Conservation (phyloP, 805 yeast genomes). For the Lachancea kluyveri region DNA sequence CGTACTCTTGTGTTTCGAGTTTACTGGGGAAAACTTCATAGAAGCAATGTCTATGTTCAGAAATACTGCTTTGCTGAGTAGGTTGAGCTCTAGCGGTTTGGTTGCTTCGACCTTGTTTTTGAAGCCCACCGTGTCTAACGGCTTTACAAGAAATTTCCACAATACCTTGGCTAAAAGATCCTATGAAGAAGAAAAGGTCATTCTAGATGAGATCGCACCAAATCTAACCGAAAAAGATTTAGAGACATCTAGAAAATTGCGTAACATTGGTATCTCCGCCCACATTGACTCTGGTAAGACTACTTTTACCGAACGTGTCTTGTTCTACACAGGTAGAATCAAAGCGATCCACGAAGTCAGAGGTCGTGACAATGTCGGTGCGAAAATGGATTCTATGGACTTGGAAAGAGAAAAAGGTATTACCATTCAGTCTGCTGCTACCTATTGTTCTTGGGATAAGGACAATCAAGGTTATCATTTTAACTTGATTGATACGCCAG, state of each 20-base stretch:
- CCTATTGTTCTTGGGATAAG: slow-evolving; percentile 94
- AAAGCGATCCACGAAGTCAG: slow-evolving; percentile 95
- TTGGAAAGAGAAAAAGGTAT: slow-evolving; percentile 97
- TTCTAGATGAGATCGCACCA: slow-evolving; percentile 51
- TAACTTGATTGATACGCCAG: slow-evolving; percentile 96
- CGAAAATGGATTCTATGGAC: slow-evolving; percentile 99
- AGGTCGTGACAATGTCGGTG: slow-evolving; percentile 97
- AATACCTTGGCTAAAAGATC: slow-evolving; percentile 29
- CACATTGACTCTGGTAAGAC: slow-evolving; percentile 98
- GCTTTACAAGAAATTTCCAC: slow-evolving; percentile 34
- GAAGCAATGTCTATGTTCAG: too few relatives aligned
- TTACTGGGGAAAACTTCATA: too few relatives aligned
- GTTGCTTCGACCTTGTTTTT: too few relatives aligned
- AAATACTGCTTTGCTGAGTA: too few relatives aligned
- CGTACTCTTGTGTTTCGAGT: too few relatives aligned
- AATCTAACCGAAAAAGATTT: slow-evolving; percentile 47
- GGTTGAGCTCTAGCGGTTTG: too few relatives aligned
- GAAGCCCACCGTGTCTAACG: too few relatives aligned
- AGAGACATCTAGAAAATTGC: slow-evolving; percentile 48
- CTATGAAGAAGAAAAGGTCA: slow-evolving; percentile 69
- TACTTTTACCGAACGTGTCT: slow-evolving; percentile 94
- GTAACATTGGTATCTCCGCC: slow-evolving; percentile 97
- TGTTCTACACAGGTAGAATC: slow-evolving; percentile 94
- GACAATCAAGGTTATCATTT: slow-evolving; percentile 66
- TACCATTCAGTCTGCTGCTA: slow-evolving; percentile 98